phyloP scores from a whole-genome alignment of 306 rosid species.

The Vigna reflexopilosa region DNA sequence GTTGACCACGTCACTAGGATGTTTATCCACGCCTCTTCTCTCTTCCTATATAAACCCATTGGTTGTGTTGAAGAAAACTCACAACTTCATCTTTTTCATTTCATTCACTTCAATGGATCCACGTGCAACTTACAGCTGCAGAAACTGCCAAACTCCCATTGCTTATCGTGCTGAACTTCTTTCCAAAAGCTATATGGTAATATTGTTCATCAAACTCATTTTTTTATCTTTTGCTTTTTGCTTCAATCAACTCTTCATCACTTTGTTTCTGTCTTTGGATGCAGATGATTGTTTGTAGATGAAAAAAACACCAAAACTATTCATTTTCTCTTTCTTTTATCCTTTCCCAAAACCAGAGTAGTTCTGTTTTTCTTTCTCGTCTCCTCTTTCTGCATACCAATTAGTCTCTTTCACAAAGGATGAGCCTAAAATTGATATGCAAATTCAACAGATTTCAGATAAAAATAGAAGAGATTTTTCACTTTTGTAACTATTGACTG shows the following conservation, averaged over 20 bases:
- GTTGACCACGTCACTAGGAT: not conserved
- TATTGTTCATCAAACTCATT: not conserved
- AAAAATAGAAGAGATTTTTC: no score
- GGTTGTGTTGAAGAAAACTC: not conserved
- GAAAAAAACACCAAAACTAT: not conserved
- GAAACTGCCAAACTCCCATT: conserved; percentile 45
- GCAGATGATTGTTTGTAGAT: not conserved
- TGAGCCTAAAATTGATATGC: no score
- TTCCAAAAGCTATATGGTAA: conserved; percentile 31
- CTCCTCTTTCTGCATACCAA: no score
- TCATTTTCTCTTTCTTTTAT: not conserved
- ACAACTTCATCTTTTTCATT: not conserved
- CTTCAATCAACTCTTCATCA: not conserved
- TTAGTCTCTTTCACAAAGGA: no score
- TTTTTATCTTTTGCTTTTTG: not conserved
- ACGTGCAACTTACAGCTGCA: conserved; percentile 40
- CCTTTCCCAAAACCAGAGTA: not conserved
- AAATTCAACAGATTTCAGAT: no score
- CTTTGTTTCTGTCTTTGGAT: not conserved
- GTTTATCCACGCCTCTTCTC: not conserved
- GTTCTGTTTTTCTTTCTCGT: not conserved
- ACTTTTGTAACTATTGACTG: no score
- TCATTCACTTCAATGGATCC: conserved; percentile 26
- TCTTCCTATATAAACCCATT: not conserved
- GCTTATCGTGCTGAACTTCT: conserved; percentile 44